Evolutionary conservation across 2,329 filamentous ascomycete species (phyloP).

Genomic region (Colletotrichum destructivum): DNA sequence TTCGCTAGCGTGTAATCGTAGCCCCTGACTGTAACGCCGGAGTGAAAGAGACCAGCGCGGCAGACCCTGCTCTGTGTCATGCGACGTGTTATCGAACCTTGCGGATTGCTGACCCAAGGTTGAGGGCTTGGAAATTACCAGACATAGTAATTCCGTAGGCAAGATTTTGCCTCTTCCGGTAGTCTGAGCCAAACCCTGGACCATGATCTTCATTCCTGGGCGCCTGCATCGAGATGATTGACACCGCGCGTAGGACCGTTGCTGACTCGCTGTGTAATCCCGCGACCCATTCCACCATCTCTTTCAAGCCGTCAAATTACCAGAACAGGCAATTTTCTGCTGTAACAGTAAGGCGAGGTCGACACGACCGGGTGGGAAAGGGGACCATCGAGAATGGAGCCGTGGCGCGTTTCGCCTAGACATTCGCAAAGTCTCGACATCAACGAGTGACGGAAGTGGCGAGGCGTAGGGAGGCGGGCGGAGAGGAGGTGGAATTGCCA

Average conservation of each 20-base stretch:
- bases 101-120: not conserved
- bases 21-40: not conserved
- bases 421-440: not conserved
- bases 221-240: not conserved
- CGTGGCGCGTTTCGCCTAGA: not conserved
- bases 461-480: not conserved
- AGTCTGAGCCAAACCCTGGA: not conserved
- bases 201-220: not conserved
- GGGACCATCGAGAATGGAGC: not conserved
- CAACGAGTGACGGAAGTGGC: not conserved
- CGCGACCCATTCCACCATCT: not conserved
- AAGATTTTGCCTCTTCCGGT: not conserved
- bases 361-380: not conserved
- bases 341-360: not conserved
- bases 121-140: not conserved
- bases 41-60: not conserved
- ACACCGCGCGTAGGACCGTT: not conserved
- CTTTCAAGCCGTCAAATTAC: not conserved
- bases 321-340: not conserved
- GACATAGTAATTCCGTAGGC: not conserved
- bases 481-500: not conserved
- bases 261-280: not conserved
- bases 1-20: too few relatives aligned
- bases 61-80: not conserved
- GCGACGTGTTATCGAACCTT: not conserved